Conservation (phyloP, 371 early-diverging fungal species). For the Apophysomyces trapeziformis region DNA sequence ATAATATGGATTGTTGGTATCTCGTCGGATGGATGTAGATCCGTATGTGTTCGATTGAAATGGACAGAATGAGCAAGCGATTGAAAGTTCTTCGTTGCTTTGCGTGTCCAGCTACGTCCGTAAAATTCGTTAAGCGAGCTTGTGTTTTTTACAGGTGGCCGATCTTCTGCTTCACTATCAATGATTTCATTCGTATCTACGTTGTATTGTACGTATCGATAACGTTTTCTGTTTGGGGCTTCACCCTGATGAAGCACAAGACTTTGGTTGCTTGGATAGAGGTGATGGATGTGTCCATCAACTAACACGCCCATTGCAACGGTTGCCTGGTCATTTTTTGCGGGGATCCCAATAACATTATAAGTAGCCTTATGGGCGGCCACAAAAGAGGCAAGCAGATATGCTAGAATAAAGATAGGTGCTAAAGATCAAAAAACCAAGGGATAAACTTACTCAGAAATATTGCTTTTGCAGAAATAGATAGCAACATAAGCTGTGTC, state of each 20-base stretch:
- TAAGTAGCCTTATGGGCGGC: not conserved
- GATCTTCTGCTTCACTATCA: not conserved
- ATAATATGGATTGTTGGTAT: slow-evolving; percentile 39
- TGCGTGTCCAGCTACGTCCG: slow-evolving; percentile 21
- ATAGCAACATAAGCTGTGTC: too few relatives aligned
- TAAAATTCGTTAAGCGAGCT: slow-evolving; percentile 22
- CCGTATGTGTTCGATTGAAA: slow-evolving; percentile 17
- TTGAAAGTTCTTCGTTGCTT: slow-evolving; percentile 12
- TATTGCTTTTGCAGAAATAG: not conserved
- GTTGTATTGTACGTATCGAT: slow-evolving; percentile 74
- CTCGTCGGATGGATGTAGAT: slow-evolving; percentile 30
- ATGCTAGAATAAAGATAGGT: not conserved
- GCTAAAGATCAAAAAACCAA: not conserved
- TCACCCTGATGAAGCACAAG: not conserved
- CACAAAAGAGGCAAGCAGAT: not conserved
- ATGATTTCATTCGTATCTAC: slow-evolving; percentile 93
- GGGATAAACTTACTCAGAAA: not conserved
- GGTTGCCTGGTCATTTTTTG: not conserved
- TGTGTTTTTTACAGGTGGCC: not conserved
- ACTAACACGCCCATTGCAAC: not conserved
- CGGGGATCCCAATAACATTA: not conserved
- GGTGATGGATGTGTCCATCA: not conserved
- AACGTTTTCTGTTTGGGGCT: slow-evolving; percentile 84
- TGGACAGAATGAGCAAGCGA: slow-evolving; percentile 6
- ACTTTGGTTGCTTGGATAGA: not conserved